These are phyloP conservation scores for Eucalyptus sp. DNA, from an alignment of 345 rosid genomes.

Conservation along the genomic window DNA sequence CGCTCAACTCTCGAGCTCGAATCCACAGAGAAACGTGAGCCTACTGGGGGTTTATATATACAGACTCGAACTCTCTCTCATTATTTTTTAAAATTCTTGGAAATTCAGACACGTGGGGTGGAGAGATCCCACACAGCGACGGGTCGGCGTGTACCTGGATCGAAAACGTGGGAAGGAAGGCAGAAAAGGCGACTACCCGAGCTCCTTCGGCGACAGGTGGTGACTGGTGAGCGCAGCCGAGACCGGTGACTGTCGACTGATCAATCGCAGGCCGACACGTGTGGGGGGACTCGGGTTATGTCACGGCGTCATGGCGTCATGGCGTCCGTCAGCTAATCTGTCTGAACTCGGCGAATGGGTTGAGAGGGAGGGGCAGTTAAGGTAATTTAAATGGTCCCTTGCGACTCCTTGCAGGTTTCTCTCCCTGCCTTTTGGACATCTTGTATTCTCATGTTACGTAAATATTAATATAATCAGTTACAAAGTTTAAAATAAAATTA, in stretches of 20 bases:
- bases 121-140: neutral
- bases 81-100: neutral
- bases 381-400: neutral
- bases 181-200: neutral
- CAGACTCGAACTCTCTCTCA: neutral
- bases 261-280: neutral
- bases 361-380: neutral
- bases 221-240: neutral
- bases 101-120: neutral
- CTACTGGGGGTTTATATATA: neutral
- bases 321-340: neutral
- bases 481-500: neutral
- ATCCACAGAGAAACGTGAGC: fast-evolving
- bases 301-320: neutral
- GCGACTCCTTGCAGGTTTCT: neutral
- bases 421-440: neutral
- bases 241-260: neutral
- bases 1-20: neutral
- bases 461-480: fast-evolving
- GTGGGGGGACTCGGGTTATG: neutral
- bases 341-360: neutral
- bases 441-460: neutral
- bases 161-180: neutral
- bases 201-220: neutral
- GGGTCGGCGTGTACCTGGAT: neutral